These are phyloP conservation scores for Aspergillus pseudonomiae DNA, from an alignment of 2,329 filamentous ascomycete species.

Conservation along the genomic window DNA sequence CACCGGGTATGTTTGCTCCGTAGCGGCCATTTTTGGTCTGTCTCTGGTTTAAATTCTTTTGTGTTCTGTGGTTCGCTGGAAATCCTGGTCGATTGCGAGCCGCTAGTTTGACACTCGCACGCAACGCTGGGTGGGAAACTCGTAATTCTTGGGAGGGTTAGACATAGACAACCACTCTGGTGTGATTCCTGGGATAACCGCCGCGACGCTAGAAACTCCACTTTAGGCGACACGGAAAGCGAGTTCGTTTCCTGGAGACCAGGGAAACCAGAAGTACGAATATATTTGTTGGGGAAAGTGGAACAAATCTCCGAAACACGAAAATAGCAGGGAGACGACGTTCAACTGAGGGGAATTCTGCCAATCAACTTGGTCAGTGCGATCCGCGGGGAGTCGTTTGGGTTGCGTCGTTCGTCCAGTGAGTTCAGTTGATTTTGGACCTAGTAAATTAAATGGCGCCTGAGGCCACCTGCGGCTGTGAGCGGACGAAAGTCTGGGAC, in stretches of 20 bases:
- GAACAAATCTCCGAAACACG: background rate
- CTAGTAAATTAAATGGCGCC: slow-evolving; percentile 10
- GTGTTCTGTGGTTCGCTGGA: background rate
- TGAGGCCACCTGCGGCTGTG: background rate
- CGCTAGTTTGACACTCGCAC: background rate
- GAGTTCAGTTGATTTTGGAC: background rate
- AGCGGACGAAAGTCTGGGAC: background rate
- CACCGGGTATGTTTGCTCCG: slow-evolving; percentile 28
- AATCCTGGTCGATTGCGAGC: background rate
- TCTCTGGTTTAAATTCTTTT: background rate
- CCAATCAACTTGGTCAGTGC: slow-evolving; percentile 8
- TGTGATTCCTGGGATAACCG: slow-evolving; percentile 1
- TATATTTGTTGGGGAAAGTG: background rate
- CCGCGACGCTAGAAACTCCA: slow-evolving; percentile 8
- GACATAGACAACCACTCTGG: background rate
- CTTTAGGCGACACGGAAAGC: slow-evolving; percentile 1
- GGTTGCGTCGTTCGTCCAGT: background rate
- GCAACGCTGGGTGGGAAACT: background rate
- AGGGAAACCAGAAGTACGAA: background rate
- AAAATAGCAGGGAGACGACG: slow-evolving; percentile 1
- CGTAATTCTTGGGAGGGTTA: background rate
- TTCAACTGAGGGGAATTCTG: background rate
- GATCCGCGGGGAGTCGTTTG: background rate
- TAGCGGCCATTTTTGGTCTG: background rate
- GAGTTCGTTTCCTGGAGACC: background rate